Conservation (phyloP, 2,329 filamentous ascomycete genomes). For the Apiospora hydei region DNA sequence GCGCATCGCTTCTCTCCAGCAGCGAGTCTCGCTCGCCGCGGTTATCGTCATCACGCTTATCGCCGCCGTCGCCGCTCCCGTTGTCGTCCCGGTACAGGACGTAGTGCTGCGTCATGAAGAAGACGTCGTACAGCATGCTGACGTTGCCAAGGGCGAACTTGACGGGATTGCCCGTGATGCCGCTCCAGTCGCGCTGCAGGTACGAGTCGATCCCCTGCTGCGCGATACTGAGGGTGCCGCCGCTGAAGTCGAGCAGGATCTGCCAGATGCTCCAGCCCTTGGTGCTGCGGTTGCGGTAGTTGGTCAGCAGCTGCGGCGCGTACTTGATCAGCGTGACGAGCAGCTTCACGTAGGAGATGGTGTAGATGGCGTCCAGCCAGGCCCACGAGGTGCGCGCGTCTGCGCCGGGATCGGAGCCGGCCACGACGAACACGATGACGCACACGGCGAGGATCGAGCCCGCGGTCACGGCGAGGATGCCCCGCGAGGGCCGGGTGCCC, state of each 20-base stretch:
- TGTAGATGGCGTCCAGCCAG: conserved; percentile 69
- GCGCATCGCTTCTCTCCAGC: conserved; percentile 41
- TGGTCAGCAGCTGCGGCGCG: conserved; percentile 83
- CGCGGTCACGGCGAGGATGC: conserved; percentile 73
- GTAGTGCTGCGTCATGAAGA: conserved; percentile 92
- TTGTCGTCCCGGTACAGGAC: conserved; percentile 66
- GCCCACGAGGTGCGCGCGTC: conserved; percentile 60
- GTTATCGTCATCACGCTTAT: conserved; percentile 30
- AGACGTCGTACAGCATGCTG: conserved; percentile 82
- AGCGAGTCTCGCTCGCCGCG: conserved; percentile 46
- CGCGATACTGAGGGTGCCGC: conserved; percentile 80
- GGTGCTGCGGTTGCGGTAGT: conserved; percentile 86
- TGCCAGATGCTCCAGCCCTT: conserved; percentile 86
- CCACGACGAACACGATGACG: conserved; percentile 55
- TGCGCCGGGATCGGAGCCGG: conserved; percentile 38
- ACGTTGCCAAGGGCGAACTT: conserved; percentile 89
- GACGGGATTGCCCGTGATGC: conserved; percentile 88
- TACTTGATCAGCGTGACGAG: conserved; percentile 92
- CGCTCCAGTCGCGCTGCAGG: conserved; percentile 86
- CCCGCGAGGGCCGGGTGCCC: conserved; percentile 62
- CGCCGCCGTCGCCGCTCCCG: neutral
- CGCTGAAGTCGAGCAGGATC: conserved; percentile 83
- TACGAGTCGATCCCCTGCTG: conserved; percentile 89
- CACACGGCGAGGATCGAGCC: conserved; percentile 68
- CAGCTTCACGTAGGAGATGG: conserved; percentile 88